phyloP scores from a whole-genome alignment of 331 rosid genomes.

The Pyrus hybrid region DNA sequence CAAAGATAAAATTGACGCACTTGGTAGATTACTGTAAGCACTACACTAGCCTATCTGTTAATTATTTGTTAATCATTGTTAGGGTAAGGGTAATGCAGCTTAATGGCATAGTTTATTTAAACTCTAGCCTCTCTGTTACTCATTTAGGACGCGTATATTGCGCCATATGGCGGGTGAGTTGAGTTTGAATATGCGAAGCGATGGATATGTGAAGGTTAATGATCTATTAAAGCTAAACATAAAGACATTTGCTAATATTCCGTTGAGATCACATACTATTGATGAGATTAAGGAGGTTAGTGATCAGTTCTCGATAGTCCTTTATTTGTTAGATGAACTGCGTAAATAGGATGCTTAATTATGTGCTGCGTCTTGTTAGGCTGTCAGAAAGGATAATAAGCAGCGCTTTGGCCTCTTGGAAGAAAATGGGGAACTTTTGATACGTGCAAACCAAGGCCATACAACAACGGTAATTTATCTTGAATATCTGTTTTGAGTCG shows the following conservation, averaged over 20 bases:
- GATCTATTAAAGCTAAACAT: conserved; percentile 62
- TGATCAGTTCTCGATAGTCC: not conserved
- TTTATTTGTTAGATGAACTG: conserved; percentile 3
- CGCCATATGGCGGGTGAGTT: conserved; percentile 86
- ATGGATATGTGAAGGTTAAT: conserved; percentile 71
- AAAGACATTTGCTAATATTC: conserved; percentile 73
- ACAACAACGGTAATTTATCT: conserved; percentile 37
- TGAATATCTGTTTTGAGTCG: not conserved
- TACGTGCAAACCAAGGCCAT: conserved; percentile 98
- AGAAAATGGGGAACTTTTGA: conserved; percentile 69
- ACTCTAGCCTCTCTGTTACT: not conserved
- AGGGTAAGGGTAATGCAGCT: not conserved
- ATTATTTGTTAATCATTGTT: not conserved
- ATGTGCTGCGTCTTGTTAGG: conserved; percentile 38
- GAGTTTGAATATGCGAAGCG: conserved; percentile 59
- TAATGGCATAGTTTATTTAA: no score
- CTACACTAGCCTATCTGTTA: not conserved
- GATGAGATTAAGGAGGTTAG: conserved; percentile 83
- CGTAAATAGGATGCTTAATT: not conserved
- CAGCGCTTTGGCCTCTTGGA: conserved; percentile 78
- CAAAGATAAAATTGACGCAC: conserved; percentile 84
- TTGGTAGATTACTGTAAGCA: conserved; percentile 92
- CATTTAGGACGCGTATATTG: conserved; percentile 67
- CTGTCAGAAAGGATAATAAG: conserved; percentile 76
- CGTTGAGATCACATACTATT: conserved; percentile 59